Conservation (phyloP, 2,329 filamentous ascomycete genomes). For the Colletotrichum spinosum region DNA sequence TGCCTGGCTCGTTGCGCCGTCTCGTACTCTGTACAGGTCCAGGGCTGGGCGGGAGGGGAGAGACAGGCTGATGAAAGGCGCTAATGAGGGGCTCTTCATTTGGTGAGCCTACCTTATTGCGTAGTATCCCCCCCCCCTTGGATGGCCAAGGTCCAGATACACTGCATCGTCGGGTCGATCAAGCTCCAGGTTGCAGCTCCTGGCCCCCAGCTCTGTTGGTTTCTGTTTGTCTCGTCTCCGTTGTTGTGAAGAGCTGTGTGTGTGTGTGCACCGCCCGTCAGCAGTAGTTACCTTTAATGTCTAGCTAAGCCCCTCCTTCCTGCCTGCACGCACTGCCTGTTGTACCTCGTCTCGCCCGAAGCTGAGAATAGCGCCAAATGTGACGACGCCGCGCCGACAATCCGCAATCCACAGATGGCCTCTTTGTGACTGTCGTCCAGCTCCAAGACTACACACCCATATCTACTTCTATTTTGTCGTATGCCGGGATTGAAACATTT, state of each 20-base stretch:
- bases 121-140: background rate
- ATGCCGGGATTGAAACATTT: background rate
- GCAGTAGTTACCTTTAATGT: no score
- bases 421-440: conserved; percentile 8
- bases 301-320: conserved; percentile 23
- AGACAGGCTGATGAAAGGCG: conserved; percentile 28
- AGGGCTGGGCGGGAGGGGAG: no score
- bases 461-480: background rate
- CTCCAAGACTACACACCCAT: background rate
- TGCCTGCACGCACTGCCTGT: background rate
- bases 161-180: conserved; percentile 13
- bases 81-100: conserved; percentile 20
- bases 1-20: background rate
- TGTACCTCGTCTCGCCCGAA: conserved; percentile 9
- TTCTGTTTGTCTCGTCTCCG: no score
- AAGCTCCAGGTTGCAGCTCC: no score
- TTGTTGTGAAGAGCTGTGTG: no score
- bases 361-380: conserved; percentile 33
- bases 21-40: background rate
- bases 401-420: conserved; percentile 14
- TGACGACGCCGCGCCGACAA: conserved; percentile 18
- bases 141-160: background rate
- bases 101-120: conserved; percentile 3
- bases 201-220: no score
- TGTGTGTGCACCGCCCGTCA: conserved; percentile 20